Base-by-base conservation (phyloP, 2,329 filamentous ascomycete species). In the Fusarium siculi region DNA sequence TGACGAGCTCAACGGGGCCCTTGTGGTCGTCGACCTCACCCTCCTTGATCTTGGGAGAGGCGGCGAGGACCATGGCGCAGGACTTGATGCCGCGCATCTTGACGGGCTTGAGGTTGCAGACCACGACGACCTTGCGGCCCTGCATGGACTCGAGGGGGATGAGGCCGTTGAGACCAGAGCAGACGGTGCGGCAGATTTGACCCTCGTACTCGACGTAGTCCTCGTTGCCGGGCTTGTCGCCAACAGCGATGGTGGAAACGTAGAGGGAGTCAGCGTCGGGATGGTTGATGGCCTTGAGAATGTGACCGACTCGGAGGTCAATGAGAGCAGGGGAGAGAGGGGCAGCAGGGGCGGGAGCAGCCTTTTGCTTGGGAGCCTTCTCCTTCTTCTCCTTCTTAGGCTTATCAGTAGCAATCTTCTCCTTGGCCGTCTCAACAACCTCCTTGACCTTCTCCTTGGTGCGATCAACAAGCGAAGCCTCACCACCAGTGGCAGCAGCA, bases 41-140 rank as follows among this genome's bases (percentile, higher is more conserved):
- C 79, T 96, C 93, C 79, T 92, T 91, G 53, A 93, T 82, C 67
- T 88, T 88, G n/a, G 96, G 96, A 23, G 94, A 97, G 5, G 96
- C 96, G 15, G 96, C 96, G 43, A 99, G 89, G 21, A 99, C 96
- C 96, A 99, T 98, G 79, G 95, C 89, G 76, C 85, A 89, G 7
- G 89, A 91, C 85, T 90, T 90, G 85, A 91, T 88, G 75, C 96
- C 96, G 73, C 96, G 93, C 96, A 99, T 99, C 83, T 97, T 99
- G 82, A 98, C 96, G 56, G 96, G 96, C 88, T 99, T 99, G 76
- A 99, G 90, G 84, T 99, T 99, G 88, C 94, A 97, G 28, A 99
- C 96, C 2, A 96, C 93, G 37, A 99, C 90, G 69, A 99, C 94
- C 85, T 97, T 97, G 82, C 96, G 94, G 80, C 92, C 91, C 83